Conservation (phyloP, 2,329 filamentous ascomycete species). For the Fusarium xyrophilum region DNA sequence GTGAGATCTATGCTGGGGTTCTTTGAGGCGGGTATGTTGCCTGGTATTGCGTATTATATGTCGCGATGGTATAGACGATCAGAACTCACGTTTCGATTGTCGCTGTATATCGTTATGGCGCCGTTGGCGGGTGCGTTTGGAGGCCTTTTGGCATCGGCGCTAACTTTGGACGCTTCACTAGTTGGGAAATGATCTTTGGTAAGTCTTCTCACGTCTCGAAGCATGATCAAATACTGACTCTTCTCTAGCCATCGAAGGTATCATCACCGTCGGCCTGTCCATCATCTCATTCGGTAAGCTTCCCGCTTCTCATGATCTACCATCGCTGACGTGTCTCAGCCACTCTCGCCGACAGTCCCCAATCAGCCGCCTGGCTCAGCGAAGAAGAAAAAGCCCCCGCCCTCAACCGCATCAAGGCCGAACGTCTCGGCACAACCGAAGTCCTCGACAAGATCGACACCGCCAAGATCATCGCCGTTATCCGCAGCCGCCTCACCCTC, state of each 20-base stretch:
- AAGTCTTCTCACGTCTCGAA: fast-evolving
- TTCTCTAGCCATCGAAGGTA: slow-evolving; percentile 65
- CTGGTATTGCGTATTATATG: slow-evolving; percentile 71
- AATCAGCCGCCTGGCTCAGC: slow-evolving; percentile 69
- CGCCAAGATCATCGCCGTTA: slow-evolving; percentile 65
- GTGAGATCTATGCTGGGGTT: slow-evolving; percentile 67
- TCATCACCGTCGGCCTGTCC: slow-evolving; percentile 60
- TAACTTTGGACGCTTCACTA: slow-evolving; percentile 60
- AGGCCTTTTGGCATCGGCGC: slow-evolving; percentile 66
- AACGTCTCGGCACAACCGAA: slow-evolving; percentile 64
- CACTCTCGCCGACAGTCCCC: slow-evolving; percentile 72
- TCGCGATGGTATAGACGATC: slow-evolving; percentile 68
- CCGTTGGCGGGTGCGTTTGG: slow-evolving; percentile 72
- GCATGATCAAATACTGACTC: fast-evolving
- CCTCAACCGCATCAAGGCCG: slow-evolving; percentile 64
- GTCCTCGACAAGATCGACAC: slow-evolving; percentile 65
- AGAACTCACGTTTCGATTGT: slow-evolving; percentile 68
- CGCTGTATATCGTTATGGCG: slow-evolving; percentile 70
- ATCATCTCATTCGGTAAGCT: slow-evolving; percentile 49
- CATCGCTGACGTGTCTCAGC: slow-evolving; percentile 23
- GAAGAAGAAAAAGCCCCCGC: slow-evolving; percentile 69
- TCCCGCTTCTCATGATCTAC: fast-evolving
- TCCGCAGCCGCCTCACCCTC: slow-evolving; percentile 65
- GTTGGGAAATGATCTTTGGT: slow-evolving; percentile 73
- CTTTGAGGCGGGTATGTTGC: slow-evolving; percentile 71